A percentile compares a stretch with the other conserved stretches of the same genome.
phyloP scores from a whole-genome alignment of 2,329 filamentous ascomycete genomes.

The Tolypocladium paradoxum region DNA sequence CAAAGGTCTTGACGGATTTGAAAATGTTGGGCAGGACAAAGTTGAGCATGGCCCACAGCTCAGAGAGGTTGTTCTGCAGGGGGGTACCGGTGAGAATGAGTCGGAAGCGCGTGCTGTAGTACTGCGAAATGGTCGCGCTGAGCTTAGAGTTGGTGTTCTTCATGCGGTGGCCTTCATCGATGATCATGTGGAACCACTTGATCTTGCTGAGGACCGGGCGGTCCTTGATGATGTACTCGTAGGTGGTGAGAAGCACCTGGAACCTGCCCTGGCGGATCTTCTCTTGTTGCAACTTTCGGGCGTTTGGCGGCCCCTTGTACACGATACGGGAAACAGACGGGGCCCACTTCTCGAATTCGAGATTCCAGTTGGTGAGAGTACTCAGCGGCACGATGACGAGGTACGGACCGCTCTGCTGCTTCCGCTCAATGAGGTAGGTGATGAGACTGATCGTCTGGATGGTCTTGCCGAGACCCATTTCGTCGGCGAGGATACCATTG shows the following conservation, averaged over 20 bases:
- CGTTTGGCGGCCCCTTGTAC: slow-evolving; percentile 89
- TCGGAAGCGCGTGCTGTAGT: slow-evolving; percentile 90
- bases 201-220: slow-evolving; percentile 91
- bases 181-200: slow-evolving; percentile 99
- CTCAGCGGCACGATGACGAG: slow-evolving; percentile 94
- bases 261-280: slow-evolving; percentile 91
- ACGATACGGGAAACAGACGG: slow-evolving; percentile 78
- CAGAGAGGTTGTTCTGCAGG: slow-evolving; percentile 90
- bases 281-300: slow-evolving; percentile 82
- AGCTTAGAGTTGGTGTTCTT: slow-evolving; percentile 97
- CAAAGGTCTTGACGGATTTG: slow-evolving; percentile 97
- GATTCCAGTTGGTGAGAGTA: slow-evolving; percentile 96
- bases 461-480: slow-evolving; percentile 99
- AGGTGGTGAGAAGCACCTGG: slow-evolving; percentile 93
- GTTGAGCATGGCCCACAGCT: slow-evolving; percentile 96
- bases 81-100: slow-evolving; percentile 96
- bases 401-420: slow-evolving; percentile 84
- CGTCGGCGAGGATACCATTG: slow-evolving; percentile 95
- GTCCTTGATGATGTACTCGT: slow-evolving; percentile 99
- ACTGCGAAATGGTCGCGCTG: slow-evolving; percentile 85
- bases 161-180: slow-evolving; percentile 99
- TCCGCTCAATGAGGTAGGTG: slow-evolving; percentile 93
- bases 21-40: slow-evolving; percentile 98
- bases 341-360: slow-evolving; percentile 98
- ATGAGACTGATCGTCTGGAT: slow-evolving; percentile 98